These are phyloP conservation scores for Pythium phragmiticola DNA, from an alignment of 352 stramenopile genomes.

Conservation along the genomic window DNA sequence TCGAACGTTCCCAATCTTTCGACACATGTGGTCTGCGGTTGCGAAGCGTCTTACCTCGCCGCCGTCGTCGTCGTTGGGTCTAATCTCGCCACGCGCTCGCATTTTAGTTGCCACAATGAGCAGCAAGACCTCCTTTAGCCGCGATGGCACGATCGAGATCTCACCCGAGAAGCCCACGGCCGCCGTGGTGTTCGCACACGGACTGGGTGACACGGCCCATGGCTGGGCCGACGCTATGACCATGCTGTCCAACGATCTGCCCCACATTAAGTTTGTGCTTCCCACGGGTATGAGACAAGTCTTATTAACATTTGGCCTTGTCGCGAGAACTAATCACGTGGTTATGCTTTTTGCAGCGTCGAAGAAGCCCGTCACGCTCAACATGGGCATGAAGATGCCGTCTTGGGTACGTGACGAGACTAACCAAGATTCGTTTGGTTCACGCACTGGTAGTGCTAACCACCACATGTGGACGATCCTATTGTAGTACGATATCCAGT, in stretches of 20 bases:
- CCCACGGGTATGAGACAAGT: slow-evolving; percentile 40
- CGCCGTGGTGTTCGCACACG: slow-evolving; percentile 81
- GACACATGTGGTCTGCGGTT: slow-evolving; percentile 10
- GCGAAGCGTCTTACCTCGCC: slow-evolving; percentile 6
- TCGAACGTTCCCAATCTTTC: background rate
- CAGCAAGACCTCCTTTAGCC: slow-evolving; percentile 25
- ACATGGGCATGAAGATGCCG: slow-evolving; percentile 93
- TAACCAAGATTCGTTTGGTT: background rate
- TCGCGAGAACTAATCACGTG: background rate
- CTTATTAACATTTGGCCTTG: no score
- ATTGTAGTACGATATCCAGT: slow-evolving; percentile 91
- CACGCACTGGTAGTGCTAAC: background rate
- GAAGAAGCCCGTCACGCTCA: slow-evolving; percentile 91
- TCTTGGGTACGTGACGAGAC: slow-evolving; percentile 65
- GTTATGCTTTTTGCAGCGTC: background rate
- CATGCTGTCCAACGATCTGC: slow-evolving; percentile 48
- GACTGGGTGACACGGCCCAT: slow-evolving; percentile 91
- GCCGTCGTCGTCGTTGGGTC: background rate
- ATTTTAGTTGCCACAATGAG: slow-evolving; percentile 16
- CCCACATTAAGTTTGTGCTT: slow-evolving; percentile 78
- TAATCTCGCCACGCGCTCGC: background rate
- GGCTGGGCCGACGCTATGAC: slow-evolving; percentile 76
- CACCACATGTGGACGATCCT: background rate
- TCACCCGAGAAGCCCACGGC: slow-evolving; percentile 28
- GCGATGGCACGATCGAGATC: slow-evolving; percentile 35